Evolutionary conservation across 805 yeast genomes (phyloP).

Genomic region (Novakomyces olei): DNA sequence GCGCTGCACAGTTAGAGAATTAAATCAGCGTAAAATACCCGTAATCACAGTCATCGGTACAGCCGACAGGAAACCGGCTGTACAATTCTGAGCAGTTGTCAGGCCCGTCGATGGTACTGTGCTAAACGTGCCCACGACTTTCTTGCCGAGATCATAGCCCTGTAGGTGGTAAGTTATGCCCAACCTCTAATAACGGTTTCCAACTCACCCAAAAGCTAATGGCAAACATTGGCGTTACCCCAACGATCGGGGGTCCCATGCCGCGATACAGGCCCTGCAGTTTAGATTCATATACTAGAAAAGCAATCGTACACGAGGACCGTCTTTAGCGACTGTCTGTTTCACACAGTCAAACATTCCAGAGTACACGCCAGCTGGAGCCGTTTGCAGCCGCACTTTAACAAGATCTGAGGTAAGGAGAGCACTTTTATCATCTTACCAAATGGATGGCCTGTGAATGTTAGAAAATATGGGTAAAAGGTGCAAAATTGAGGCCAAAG

Average conservation of each 20-base stretch:
- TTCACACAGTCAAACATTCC: conserved; percentile 46
- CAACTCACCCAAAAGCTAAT: conserved; percentile 96
- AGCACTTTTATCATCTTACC: too few relatives aligned
- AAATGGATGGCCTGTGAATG: conserved; percentile 43
- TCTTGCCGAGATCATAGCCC: conserved; percentile 89
- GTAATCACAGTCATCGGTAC: conserved; percentile 83
- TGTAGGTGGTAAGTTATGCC: too few relatives aligned
- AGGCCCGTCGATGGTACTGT: too few relatives aligned
- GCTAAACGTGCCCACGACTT: conserved; percentile 46
- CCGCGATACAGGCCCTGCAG: conserved; percentile 73
- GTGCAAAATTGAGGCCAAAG: background rate
- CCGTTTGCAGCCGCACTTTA: conserved; percentile 74
- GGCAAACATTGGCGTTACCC: conserved; percentile 97
- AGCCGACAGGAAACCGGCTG: conserved; percentile 89
- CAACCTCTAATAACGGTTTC: too few relatives aligned
- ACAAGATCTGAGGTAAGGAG: conserved; percentile 88
- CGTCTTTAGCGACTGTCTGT: conserved; percentile 49
- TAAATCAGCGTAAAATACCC: too few relatives aligned
- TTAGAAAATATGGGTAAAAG: background rate
- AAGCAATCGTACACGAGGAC: too few relatives aligned
- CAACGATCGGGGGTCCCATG: conserved; percentile 80
- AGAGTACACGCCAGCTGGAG: conserved; percentile 33
- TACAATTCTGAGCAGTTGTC: too few relatives aligned
- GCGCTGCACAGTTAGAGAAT: conserved; percentile 59
- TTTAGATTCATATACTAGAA: too few relatives aligned